phyloP scores from a whole-genome alignment of 2,329 filamentous ascomycete species.

The Bretziella fagacearum region DNA sequence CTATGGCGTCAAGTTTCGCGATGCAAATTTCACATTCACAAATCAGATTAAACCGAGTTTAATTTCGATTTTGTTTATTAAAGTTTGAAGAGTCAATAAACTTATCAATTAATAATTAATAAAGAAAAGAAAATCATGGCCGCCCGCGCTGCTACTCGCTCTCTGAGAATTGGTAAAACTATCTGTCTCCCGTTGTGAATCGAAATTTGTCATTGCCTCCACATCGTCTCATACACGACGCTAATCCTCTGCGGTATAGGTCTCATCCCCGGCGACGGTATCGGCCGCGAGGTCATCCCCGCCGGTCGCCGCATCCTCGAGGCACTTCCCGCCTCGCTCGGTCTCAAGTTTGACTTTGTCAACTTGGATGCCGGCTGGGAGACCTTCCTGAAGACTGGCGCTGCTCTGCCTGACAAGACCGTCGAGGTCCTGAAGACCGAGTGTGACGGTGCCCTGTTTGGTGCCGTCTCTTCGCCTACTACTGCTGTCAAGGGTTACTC shows the following conservation, averaged over 20 bases:
- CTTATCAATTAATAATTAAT: too few relatives aligned
- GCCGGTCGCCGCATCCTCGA: slow-evolving; percentile 83
- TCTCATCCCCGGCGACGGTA: slow-evolving; percentile 94
- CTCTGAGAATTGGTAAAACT: slow-evolving; percentile 46
- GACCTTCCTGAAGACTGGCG: slow-evolving; percentile 78
- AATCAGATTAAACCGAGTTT: too few relatives aligned
- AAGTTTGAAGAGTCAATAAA: too few relatives aligned
- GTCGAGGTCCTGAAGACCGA: slow-evolving; percentile 76
- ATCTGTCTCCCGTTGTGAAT: neutral
- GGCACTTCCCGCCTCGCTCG: slow-evolving; percentile 76
- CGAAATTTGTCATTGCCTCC: neutral
- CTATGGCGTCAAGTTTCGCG: too few relatives aligned
- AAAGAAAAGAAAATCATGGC: slow-evolving; percentile 29
- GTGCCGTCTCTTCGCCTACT: slow-evolving; percentile 77
- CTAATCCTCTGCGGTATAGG: slow-evolving; percentile 33
- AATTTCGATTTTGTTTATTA: too few relatives aligned
- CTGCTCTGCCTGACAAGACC: slow-evolving; percentile 76
- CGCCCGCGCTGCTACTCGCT: slow-evolving; percentile 28
- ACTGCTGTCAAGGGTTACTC: slow-evolving; percentile 89
- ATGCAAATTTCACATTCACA: too few relatives aligned
- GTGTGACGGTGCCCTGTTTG: slow-evolving; percentile 92
- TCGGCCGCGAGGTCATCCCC: slow-evolving; percentile 95
- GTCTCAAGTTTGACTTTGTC: slow-evolving; percentile 85
- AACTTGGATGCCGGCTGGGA: slow-evolving; percentile 87
- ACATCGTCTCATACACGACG: neutral